phyloP scores from a whole-genome alignment of 1,284 basidiomycete genomes.

The Cryptococcus amylolentus region DNA sequence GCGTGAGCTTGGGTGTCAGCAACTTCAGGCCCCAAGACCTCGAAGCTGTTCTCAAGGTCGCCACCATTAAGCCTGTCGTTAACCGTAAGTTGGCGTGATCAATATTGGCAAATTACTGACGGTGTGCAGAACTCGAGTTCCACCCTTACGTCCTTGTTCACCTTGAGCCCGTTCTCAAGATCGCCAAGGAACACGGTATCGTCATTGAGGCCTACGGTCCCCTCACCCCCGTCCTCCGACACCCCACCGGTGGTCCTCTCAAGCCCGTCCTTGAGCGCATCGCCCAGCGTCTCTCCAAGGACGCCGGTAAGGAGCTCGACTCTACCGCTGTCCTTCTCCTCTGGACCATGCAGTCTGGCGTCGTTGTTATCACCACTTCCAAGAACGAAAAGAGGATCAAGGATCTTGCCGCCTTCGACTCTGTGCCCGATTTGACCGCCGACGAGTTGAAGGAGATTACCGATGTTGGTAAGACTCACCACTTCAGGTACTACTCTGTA shows the following conservation, averaged over 20 bases:
- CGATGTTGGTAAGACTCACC: constrained; percentile 58
- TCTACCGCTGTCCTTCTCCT: constrained; percentile 59
- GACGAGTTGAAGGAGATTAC: constrained; percentile 66
- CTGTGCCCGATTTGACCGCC: constrained; percentile 57
- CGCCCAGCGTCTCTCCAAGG: constrained; percentile 30
- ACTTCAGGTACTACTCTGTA: constrained; percentile 53
- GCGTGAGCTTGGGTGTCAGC: constrained; percentile 50
- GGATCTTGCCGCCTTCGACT: constrained; percentile 59
- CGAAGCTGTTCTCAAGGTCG: constrained; percentile 42
- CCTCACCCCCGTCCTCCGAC: constrained; percentile 58
- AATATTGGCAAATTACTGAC: background rate
- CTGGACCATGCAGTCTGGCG: constrained; percentile 61
- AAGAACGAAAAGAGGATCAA: constrained; percentile 62
- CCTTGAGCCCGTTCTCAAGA: constrained; percentile 57
- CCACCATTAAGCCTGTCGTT: constrained; percentile 63
- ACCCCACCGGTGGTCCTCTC: constrained; percentile 56
- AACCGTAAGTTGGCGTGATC: constrained; percentile 55
- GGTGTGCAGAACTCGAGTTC: constrained; percentile 60
- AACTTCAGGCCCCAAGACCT: constrained; percentile 46
- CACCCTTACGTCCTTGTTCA: constrained; percentile 71
- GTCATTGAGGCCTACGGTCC: constrained; percentile 61
- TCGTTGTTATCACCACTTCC: constrained; percentile 64
- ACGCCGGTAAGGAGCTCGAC: constrained; percentile 54
- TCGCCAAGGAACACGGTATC: constrained; percentile 61
- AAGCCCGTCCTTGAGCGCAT: constrained; percentile 56